These are phyloP conservation scores for Scheffersomyces spartinae DNA, from an alignment of 805 yeast genomes.

Conservation along the genomic window DNA sequence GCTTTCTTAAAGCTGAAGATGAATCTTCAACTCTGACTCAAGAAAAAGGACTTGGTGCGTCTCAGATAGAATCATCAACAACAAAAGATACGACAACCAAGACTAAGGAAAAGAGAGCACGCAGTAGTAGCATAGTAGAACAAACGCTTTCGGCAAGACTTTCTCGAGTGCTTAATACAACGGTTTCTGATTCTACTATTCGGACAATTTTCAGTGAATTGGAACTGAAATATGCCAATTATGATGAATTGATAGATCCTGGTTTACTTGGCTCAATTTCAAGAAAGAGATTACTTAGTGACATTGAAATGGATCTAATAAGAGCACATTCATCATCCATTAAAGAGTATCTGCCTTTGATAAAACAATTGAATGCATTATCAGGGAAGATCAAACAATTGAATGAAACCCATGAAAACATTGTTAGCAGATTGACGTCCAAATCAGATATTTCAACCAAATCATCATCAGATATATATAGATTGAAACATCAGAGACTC, in stretches of 20 bases:
- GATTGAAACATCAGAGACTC: conserved; percentile 7
- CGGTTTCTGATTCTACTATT: conserved; percentile 26
- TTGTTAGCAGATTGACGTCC: no score
- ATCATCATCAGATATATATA: conserved; percentile 22
- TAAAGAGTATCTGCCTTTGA: conserved; percentile 21
- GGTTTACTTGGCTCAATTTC: conserved; percentile 46
- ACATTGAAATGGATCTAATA: conserved; percentile 48
- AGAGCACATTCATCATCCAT: conserved; percentile 33
- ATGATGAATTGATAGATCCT: conserved; percentile 31
- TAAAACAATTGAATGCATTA: conserved; percentile 13
- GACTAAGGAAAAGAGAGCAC: background rate
- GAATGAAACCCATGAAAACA: conserved; percentile 9
- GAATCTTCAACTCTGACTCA: conserved; percentile 12
- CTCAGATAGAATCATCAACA: background rate
- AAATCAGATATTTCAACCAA: conserved; percentile 32
- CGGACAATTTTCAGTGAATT: conserved; percentile 21
- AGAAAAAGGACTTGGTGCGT: conserved; percentile 1
- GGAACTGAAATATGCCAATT: conserved; percentile 13
- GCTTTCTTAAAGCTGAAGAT: no score
- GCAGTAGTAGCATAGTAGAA: conserved; percentile 1
- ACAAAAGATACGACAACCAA: background rate
- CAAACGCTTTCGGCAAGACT: conserved; percentile 31
- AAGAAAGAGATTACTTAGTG: conserved; percentile 48
- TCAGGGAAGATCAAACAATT: conserved; percentile 10
- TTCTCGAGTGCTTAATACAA: conserved; percentile 36